Conservation (phyloP, 306 rosid genomes). For the Oxytropis ochrocephala region DNA sequence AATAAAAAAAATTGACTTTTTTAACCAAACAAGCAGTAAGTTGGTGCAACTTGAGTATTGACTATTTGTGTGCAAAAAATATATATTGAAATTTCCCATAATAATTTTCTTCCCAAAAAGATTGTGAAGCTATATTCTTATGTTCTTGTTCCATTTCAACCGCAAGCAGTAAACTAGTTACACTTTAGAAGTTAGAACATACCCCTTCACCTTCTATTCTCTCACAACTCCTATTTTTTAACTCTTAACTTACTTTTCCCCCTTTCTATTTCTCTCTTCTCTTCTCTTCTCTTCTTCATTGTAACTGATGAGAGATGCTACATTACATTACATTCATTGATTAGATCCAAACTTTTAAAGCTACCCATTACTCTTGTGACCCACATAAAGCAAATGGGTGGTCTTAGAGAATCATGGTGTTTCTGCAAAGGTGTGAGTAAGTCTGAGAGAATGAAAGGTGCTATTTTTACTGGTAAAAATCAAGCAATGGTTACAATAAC, state of each 20-base stretch:
- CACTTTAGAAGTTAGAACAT: too few species aligned
- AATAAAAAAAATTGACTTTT: too few species aligned
- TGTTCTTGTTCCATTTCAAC: too few species aligned
- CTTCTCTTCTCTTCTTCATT: neutral
- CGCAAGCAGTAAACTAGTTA: too few species aligned
- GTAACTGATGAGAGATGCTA: neutral
- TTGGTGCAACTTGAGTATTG: too few species aligned
- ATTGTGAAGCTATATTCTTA: too few species aligned
- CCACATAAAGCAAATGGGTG: conserved; percentile 45
- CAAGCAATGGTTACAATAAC: conserved; percentile 66
- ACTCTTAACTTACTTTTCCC: neutral
- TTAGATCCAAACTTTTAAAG: conserved; percentile 26
- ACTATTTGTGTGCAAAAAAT: too few species aligned
- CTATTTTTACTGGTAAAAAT: conserved; percentile 65
- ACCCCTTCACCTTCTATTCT: too few species aligned
- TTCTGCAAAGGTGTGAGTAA: conserved; percentile 94
- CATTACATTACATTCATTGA: conserved; percentile 24
- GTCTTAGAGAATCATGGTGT: conserved; percentile 83
- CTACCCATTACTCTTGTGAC: conserved; percentile 10
- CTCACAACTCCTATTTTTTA: neutral
- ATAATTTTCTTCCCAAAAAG: too few species aligned
- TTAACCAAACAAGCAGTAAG: too few species aligned
- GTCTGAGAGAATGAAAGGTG: conserved; percentile 72
- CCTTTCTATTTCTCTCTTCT: neutral
- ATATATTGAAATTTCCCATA: too few species aligned